Conservation (phyloP, 2,329 filamentous ascomycete species). For the Fusarium equiseti region DNA sequence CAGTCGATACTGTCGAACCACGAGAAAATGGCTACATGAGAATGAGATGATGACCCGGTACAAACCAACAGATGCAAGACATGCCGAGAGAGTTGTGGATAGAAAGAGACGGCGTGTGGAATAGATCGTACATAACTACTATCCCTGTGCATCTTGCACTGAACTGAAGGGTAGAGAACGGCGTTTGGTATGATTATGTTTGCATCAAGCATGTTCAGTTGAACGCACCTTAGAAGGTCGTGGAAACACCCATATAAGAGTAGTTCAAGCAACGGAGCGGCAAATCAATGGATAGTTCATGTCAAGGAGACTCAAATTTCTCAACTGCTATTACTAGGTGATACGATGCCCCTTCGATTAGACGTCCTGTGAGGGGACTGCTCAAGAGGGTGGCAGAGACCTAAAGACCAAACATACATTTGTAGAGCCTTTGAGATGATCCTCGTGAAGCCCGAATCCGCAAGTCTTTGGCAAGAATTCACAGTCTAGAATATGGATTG, state of each 20-base stretch:
- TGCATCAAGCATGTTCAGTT: slow-evolving; percentile 34
- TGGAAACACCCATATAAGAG: slow-evolving; percentile 15
- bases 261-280: slow-evolving; percentile 15
- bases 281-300: slow-evolving; percentile 23
- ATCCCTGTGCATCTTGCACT: slow-evolving; percentile 12
- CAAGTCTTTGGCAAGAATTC: not conserved
- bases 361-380: not conserved
- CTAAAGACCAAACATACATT: not conserved
- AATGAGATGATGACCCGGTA: slow-evolving; percentile 28
- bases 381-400: not conserved
- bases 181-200: slow-evolving; percentile 33
- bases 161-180: slow-evolving; percentile 24
- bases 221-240: slow-evolving; percentile 12
- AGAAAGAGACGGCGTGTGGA: slow-evolving; percentile 32
- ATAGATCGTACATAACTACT: slow-evolving; percentile 34
- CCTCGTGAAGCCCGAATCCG: not conserved
- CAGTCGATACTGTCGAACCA: slow-evolving; percentile 26
- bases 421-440: not conserved
- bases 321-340: not conserved
- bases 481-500: not conserved
- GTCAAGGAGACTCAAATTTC: not conserved
- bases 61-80: slow-evolving; percentile 21
- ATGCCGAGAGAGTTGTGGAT: slow-evolving; percentile 38
- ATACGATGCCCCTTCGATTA: not conserved
- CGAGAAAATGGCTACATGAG: slow-evolving; percentile 33